Conservation (phyloP, 2,329 filamentous ascomycete genomes). For the Sclerotinia nivalis region DNA sequence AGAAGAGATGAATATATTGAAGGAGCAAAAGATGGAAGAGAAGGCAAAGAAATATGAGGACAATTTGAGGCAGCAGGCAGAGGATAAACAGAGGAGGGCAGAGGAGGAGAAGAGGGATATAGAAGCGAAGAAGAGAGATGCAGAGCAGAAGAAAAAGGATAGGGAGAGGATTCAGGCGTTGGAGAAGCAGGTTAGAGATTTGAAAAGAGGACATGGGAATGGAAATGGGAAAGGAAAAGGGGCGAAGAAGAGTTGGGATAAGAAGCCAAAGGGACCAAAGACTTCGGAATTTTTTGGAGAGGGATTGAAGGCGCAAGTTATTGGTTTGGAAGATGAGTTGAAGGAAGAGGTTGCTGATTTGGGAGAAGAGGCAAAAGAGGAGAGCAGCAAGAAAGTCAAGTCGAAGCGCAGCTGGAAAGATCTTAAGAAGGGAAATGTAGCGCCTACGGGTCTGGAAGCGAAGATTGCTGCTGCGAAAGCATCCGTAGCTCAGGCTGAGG, state of each 20-base stretch:
- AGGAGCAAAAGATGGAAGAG: neutral
- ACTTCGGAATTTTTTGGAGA: constrained; percentile 17
- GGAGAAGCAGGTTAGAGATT: constrained; percentile 14
- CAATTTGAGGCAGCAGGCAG: neutral
- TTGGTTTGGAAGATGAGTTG: neutral
- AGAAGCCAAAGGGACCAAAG: constrained; percentile 13
- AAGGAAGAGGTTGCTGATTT: neutral
- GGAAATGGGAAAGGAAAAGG: neutral
- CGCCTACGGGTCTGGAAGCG: neutral
- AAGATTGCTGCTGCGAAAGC: constrained; percentile 13
- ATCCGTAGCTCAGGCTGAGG: neutral
- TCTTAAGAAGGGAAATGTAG: constrained; percentile 1
- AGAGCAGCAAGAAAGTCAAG: constrained; percentile 6
- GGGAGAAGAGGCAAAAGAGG: neutral
- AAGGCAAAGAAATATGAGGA: constrained; percentile 2
- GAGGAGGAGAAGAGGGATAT: constrained; percentile 3
- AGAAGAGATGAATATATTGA: neutral
- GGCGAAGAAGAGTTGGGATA: neutral
- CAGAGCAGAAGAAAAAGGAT: neutral
- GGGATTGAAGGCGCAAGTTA: neutral
- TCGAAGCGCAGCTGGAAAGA: constrained; percentile 17
- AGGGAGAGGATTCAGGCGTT: constrained; percentile 3
- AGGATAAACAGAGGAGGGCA: constrained; percentile 5
- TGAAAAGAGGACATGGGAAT: constrained; percentile 4
- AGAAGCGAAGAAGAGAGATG: neutral